phyloP scores from a whole-genome alignment of 192 early-diverging fungal species.

The Gryganskiella cystojenkinii region DNA sequence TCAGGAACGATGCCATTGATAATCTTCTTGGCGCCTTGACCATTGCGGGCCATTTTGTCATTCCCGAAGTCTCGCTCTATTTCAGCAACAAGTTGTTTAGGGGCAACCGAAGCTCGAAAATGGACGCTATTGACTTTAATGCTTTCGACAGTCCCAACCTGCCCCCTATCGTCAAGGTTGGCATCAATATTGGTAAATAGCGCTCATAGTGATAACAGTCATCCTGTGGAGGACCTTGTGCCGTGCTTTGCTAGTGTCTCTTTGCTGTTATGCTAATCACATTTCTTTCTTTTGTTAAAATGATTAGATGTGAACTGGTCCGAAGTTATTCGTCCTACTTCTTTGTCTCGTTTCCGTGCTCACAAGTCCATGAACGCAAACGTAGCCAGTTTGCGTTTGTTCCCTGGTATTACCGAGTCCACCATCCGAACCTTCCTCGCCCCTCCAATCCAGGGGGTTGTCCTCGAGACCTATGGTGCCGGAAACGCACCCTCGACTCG shows the following conservation, averaged over 20 bases:
- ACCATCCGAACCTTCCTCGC: constrained; percentile 90
- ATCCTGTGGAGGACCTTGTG: background rate
- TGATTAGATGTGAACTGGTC: constrained; percentile 88
- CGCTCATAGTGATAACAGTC: background rate
- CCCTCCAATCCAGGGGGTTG: constrained; percentile 88
- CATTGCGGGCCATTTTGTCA: constrained; percentile 97
- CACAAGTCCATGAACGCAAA: constrained; percentile 88
- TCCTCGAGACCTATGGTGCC: constrained; percentile 96
- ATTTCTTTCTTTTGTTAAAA: background rate
- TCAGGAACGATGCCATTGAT: constrained; percentile 97
- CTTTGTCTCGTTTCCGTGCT: constrained; percentile 85
- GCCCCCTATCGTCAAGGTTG: constrained; percentile 89
- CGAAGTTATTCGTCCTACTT: constrained; percentile 85
- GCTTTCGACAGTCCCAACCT: constrained; percentile 92
- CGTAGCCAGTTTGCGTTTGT: constrained; percentile 90
- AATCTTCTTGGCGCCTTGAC: constrained; percentile 96
- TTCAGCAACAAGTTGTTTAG: constrained; percentile 94
- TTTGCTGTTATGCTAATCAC: background rate
- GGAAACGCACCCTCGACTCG: constrained; percentile 96
- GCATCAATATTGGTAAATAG: constrained; percentile 89
- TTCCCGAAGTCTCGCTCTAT: constrained; percentile 94
- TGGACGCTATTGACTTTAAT: constrained; percentile 84
- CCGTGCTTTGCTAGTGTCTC: background rate
- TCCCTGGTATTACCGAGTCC: constrained; percentile 91
- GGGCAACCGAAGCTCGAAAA: constrained; percentile 88